Evolutionary conservation across 306 rosid genomes (phyloP).

Genomic region (Gillenia trifoliata): DNA sequence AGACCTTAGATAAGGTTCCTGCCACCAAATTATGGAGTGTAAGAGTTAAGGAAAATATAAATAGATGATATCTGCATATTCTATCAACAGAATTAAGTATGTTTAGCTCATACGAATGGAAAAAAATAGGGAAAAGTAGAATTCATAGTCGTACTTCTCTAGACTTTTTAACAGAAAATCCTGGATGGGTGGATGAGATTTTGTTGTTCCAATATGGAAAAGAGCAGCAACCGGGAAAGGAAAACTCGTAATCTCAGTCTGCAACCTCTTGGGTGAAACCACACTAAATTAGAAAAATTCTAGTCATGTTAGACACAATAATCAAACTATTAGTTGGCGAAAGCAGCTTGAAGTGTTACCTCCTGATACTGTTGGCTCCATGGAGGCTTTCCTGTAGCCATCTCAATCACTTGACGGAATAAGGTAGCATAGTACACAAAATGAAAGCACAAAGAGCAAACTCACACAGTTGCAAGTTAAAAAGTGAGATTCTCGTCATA

Average conservation of each 20-base stretch:
- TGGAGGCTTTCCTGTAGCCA: conserved; percentile 98
- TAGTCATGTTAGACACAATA: background rate
- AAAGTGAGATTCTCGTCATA: too few relatives aligned
- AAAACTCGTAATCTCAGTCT: conserved; percentile 22
- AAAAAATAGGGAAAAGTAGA: conserved; percentile 1
- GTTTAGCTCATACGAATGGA: background rate
- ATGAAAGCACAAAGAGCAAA: too few relatives aligned
- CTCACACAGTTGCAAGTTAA: too few relatives aligned
- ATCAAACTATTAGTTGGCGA: conserved; percentile 5
- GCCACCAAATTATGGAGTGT: conserved; percentile 40
- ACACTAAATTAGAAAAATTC: conserved; percentile 8
- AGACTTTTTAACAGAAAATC: conserved; percentile 82
- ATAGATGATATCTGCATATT: background rate
- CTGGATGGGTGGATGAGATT: conserved; percentile 93
- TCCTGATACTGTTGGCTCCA: conserved; percentile 97
- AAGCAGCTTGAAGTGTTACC: conserved; percentile 42
- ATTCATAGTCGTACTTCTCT: conserved; percentile 50
- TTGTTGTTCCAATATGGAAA: conserved; percentile 82
- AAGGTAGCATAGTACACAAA: too few relatives aligned
- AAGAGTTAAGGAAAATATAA: background rate
- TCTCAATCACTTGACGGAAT: background rate
- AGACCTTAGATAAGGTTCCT: conserved; percentile 83
- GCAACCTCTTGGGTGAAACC: background rate
- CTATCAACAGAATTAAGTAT: background rate
- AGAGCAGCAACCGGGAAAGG: conserved; percentile 78